Conservation (phyloP, 2,329 filamentous ascomycete species). For the Cadophora malorum region DNA sequence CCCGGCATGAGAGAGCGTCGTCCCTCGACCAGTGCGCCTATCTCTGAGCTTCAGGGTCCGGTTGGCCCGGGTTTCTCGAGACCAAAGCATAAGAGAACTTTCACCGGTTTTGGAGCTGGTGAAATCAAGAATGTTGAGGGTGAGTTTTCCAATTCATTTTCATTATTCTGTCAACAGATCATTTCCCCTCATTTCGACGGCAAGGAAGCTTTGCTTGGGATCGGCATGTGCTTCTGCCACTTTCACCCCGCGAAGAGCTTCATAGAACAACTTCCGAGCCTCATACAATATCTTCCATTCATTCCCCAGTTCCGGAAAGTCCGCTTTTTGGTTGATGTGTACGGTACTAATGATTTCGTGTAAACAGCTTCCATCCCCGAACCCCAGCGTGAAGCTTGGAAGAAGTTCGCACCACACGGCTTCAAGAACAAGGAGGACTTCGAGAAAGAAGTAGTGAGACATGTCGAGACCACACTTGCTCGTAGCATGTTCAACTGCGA, state of each 20-base stretch:
- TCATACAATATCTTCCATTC: neutral
- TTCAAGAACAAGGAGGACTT: constrained; percentile 86
- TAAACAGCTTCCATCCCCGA: constrained; percentile 80
- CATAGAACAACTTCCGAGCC: neutral
- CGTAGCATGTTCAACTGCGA: constrained; percentile 98
- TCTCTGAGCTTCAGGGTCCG: constrained; percentile 84
- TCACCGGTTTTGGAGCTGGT: constrained; percentile 86
- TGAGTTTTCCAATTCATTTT: constrained; percentile 48
- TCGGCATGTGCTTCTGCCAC: neutral
- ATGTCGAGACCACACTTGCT: constrained; percentile 95
- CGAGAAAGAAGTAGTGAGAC: constrained; percentile 83
- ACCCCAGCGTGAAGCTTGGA: constrained; percentile 82
- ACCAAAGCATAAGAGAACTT: constrained; percentile 97
- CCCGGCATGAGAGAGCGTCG: constrained; percentile 67
- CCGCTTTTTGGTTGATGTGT: neutral
- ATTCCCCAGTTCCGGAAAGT: neutral
- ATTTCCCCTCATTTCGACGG: neutral
- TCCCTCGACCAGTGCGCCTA: constrained; percentile 81
- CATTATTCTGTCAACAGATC: neutral
- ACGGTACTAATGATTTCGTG: constrained; percentile 14
- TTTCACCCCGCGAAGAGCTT: neutral
- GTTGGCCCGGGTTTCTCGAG: constrained; percentile 85
- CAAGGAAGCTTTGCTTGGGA: neutral
- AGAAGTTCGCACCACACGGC: constrained; percentile 64
- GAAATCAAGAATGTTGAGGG: constrained; percentile 97